These are phyloP conservation scores for Neurospora tetrasperma DNA, from an alignment of 495 filamentous ascomycete genomes.

Conservation along the genomic window DNA sequence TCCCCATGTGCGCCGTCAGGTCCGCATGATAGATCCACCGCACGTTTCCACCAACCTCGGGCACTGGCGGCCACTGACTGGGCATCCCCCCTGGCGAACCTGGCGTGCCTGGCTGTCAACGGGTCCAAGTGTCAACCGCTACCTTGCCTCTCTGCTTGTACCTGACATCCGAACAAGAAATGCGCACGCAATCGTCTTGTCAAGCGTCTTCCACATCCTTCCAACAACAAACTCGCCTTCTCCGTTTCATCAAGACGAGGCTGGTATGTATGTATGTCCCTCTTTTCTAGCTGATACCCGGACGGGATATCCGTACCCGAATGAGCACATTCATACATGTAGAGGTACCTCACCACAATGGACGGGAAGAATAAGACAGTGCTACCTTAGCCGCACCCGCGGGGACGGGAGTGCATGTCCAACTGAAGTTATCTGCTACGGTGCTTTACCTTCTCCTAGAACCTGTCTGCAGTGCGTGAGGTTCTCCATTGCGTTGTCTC, in stretches of 20 bases:
- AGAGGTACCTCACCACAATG: neutral
- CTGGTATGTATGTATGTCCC: constrained; percentile 20
- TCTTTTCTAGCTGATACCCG: neutral
- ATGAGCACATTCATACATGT: constrained; percentile 1
- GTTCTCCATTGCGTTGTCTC: neutral
- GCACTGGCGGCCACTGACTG: neutral
- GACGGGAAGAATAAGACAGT: neutral
- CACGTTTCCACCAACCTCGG: neutral
- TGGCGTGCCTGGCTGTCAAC: neutral
- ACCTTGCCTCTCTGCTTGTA: neutral
- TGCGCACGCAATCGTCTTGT: constrained; percentile 33
- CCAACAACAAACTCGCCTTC: constrained; percentile 20
- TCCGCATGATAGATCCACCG: neutral
- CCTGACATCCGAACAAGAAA: constrained; percentile 16
- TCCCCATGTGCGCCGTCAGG: neutral
- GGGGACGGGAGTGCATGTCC: neutral
- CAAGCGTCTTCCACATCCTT: constrained; percentile 22
- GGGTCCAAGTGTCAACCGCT: neutral
- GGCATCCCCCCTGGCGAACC: neutral
- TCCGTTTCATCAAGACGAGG: constrained; percentile 23
- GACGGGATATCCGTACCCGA: neutral
- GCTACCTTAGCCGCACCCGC: neutral
- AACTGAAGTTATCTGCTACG: neutral
- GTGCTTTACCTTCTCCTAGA: neutral
- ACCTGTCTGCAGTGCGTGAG: neutral